These are phyloP conservation scores for Hypseocharis bilobata DNA, from an alignment of 441 rosid genomes.

Conservation along the genomic window DNA sequence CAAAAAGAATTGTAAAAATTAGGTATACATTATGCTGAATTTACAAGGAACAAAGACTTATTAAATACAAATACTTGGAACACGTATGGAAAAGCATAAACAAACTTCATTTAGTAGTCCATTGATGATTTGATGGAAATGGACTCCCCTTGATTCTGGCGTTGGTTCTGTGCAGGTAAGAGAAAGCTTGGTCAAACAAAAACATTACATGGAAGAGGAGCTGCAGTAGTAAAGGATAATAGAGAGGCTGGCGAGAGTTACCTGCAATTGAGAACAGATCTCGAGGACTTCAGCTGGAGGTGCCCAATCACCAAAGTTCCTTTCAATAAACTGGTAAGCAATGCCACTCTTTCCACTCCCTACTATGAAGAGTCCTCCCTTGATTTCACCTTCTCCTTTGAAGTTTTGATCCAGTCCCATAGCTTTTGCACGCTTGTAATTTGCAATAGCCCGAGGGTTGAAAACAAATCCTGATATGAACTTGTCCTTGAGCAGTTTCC, in stretches of 20 bases:
- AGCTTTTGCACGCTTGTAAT: constrained; percentile 55
- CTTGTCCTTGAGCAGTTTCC: constrained; percentile 52
- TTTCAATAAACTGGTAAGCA: constrained; percentile 58
- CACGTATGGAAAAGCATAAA: too few species aligned
- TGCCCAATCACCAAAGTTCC: constrained; percentile 64
- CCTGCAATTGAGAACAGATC: constrained; percentile 50
- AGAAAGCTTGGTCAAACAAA: constrained; percentile 21
- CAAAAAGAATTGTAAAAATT: neutral
- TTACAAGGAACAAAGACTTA: constrained; percentile 2
- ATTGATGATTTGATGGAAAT: constrained; percentile 15
- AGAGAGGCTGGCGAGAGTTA: constrained; percentile 22
- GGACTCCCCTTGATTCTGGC: constrained; percentile 25
- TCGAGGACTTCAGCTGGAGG: constrained; percentile 46
- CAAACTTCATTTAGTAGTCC: constrained; percentile 15
- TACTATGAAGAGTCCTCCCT: constrained; percentile 53
- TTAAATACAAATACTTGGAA: too few species aligned
- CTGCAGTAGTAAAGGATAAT: constrained; percentile 1
- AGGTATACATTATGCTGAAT: neutral
- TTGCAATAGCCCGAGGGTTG: constrained; percentile 57
- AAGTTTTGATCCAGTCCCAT: constrained; percentile 40
- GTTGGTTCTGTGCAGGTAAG: constrained; percentile 33
- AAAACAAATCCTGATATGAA: constrained; percentile 59
- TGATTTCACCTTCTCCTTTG: constrained; percentile 59
- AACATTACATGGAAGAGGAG: neutral
- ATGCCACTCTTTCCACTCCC: constrained; percentile 44